Evolutionary conservation across 805 yeast genomes (phyloP).

Genomic region (Saccharomycopsis fodiens): DNA sequence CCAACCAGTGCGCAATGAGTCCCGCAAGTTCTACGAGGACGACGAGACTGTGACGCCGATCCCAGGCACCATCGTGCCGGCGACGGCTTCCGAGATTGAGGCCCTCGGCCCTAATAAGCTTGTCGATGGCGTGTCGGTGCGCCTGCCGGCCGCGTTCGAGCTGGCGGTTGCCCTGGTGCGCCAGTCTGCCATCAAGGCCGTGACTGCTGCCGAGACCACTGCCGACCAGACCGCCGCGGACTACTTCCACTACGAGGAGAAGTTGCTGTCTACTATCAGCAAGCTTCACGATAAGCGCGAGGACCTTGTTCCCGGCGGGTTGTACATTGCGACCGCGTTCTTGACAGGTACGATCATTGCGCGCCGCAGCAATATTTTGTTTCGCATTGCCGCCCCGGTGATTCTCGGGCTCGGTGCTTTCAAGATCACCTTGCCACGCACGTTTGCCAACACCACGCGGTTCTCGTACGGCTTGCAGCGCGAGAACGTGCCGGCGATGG

Average conservation of each 20-base stretch:
- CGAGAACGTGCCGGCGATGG: conserved; percentile 52
- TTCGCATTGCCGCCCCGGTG: conserved; percentile 51
- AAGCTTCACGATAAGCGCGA: conserved; percentile 58
- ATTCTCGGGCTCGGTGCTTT: conserved; percentile 58
- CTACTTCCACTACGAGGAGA: conserved; percentile 53
- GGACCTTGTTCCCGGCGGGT: conserved; percentile 60
- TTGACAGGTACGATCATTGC: conserved; percentile 68
- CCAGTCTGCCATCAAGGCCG: conserved; percentile 30
- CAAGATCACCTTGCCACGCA: conserved; percentile 62
- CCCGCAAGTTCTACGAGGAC: conserved; percentile 42
- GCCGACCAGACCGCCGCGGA: conserved; percentile 41
- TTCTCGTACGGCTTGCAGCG: conserved; percentile 57
- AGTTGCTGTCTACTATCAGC: conserved; percentile 55
- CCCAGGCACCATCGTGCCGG: conserved; percentile 43
- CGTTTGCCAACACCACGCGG: conserved; percentile 52
- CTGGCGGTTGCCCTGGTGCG: conserved; percentile 41
- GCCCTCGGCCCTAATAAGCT: conserved; percentile 39
- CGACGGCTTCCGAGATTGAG: conserved; percentile 35
- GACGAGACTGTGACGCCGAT: conserved; percentile 38
- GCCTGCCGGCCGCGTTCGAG: conserved; percentile 45
- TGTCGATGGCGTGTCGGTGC: conserved; percentile 50
- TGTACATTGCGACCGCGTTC: conserved; percentile 62
- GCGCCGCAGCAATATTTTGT: conserved; percentile 52
- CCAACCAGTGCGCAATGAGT: conserved; percentile 23
- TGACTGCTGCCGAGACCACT: conserved; percentile 30